Conservation (phyloP, 2,329 filamentous ascomycete species). For the Ascomycota sp. region DNA sequence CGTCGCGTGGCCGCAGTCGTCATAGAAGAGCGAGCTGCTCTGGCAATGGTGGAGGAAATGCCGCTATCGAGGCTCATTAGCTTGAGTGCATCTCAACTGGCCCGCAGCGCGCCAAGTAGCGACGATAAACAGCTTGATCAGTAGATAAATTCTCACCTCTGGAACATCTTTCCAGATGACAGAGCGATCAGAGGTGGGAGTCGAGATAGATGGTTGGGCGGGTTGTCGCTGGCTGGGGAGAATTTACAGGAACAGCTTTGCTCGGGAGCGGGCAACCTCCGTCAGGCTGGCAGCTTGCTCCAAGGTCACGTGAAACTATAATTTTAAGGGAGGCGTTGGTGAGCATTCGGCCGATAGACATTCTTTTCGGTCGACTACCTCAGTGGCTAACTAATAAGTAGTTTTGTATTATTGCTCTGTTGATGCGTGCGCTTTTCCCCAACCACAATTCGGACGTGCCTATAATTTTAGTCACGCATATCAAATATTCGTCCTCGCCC, state of each 20-base stretch:
- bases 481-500: too few relatives aligned
- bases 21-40: slow-evolving; percentile 40
- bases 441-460: too few relatives aligned
- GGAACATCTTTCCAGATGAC: slow-evolving; percentile 62
- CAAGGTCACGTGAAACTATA: slow-evolving; percentile 17
- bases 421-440: too few relatives aligned
- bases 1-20: slow-evolving; percentile 35
- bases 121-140: slow-evolving; percentile 8
- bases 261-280: slow-evolving; percentile 17
- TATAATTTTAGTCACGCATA: too few relatives aligned
- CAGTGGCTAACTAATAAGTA: too few relatives aligned
- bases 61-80: slow-evolving; percentile 29
- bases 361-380: too few relatives aligned
- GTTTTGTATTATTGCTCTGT: too few relatives aligned
- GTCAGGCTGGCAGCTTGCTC: slow-evolving; percentile 23
- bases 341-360: too few relatives aligned
- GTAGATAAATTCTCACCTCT: slow-evolving; percentile 41
- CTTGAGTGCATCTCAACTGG: slow-evolving; percentile 31
- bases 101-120: slow-evolving; percentile 5
- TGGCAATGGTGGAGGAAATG: slow-evolving; percentile 43
- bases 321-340: slow-evolving; percentile 7
- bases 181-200: slow-evolving; percentile 39
- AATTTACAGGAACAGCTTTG: slow-evolving; percentile 16
- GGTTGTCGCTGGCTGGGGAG: slow-evolving; percentile 19
- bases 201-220: slow-evolving; percentile 30